phyloP scores from a whole-genome alignment of 371 early-diverging fungal species.

The Catenaria anguillulae region DNA sequence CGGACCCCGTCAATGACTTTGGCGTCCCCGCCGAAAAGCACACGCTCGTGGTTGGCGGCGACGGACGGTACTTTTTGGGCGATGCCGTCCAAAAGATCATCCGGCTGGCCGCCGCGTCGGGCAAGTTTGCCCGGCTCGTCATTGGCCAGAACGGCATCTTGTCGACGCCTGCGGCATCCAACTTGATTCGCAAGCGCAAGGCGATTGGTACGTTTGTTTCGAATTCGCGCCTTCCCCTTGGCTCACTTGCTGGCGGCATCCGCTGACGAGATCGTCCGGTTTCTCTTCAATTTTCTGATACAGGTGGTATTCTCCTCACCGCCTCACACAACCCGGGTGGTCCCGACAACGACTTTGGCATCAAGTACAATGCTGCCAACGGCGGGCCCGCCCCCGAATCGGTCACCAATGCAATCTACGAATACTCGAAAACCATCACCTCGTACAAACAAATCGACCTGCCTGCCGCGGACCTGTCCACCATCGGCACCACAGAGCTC shows the following conservation, averaged over 20 bases:
- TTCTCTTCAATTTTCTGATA: too few species aligned
- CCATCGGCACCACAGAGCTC: slow-evolving; percentile 38
- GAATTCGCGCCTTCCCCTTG: too few species aligned
- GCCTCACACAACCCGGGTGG: slow-evolving; percentile 98
- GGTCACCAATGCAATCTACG: slow-evolving; percentile 81
- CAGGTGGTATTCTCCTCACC: slow-evolving; percentile 4
- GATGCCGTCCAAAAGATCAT: slow-evolving; percentile 83
- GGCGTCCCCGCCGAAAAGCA: slow-evolving; percentile 24
- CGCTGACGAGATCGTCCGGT: too few species aligned
- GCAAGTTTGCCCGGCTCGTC: slow-evolving; percentile 55
- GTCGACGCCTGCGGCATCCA: slow-evolving; percentile 90
- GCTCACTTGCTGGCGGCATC: too few species aligned
- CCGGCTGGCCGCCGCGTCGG: slow-evolving; percentile 64
- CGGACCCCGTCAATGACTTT: slow-evolving; percentile 47
- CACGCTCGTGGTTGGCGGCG: slow-evolving; percentile 83
- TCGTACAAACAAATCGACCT: slow-evolving; percentile 26
- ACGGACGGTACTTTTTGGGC: slow-evolving; percentile 78
- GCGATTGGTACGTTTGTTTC: too few species aligned
- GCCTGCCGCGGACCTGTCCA: slow-evolving; percentile 54
- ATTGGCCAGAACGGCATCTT: slow-evolving; percentile 87
- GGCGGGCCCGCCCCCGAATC: slow-evolving; percentile 93
- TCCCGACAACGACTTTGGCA: slow-evolving; percentile 92
- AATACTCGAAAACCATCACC: slow-evolving; percentile 49
- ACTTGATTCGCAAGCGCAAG: slow-evolving; percentile 72
- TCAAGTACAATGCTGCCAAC: slow-evolving; percentile 90